phyloP scores from a whole-genome alignment of 805 yeast species.

The Kodamaea neixiangensis region DNA sequence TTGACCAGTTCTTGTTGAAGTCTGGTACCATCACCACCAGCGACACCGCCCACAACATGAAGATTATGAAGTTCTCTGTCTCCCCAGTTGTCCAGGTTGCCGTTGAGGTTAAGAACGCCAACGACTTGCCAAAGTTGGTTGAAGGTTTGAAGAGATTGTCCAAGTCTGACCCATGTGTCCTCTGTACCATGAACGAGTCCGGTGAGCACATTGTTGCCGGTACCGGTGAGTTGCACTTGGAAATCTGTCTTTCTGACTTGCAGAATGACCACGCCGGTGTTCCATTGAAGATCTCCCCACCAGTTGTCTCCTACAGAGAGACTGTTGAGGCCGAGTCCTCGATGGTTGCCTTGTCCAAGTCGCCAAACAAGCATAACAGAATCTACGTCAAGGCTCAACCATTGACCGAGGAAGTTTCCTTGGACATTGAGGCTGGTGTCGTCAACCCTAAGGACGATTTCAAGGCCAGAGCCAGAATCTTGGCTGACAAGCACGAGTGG shows the following conservation, averaged over 20 bases:
- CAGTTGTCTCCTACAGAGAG: constrained; percentile 98
- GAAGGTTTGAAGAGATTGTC: constrained; percentile 99
- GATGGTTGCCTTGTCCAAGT: constrained; percentile 95
- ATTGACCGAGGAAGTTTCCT: constrained; percentile 86
- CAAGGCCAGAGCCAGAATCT: constrained; percentile 97
- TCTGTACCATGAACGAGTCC: constrained; percentile 80
- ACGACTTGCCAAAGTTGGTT: constrained; percentile 98
- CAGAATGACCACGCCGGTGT: constrained; percentile 99
- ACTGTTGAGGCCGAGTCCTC: constrained; percentile 92
- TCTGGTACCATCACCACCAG: constrained; percentile 98
- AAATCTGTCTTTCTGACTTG: constrained; percentile 93
- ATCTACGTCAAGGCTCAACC: constrained; percentile 97
- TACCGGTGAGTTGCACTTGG: constrained; percentile 99
- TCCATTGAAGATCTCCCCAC: constrained; percentile 96
- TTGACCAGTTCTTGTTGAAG: constrained; percentile 98
- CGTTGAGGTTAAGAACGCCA: constrained; percentile 99
- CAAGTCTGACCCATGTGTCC: constrained; percentile 99
- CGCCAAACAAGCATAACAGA: constrained; percentile 99
- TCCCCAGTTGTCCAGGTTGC: constrained; percentile 99
- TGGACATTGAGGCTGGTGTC: constrained; percentile 91
- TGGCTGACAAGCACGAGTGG: constrained; percentile 99
- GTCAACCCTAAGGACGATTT: constrained; percentile 95
- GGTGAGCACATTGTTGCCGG: constrained; percentile 99
- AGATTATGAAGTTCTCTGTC: constrained; percentile 99
- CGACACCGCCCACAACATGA: constrained; percentile 98